A percentile compares a stretch with the other conserved stretches of the same genome.
Conservation (phyloP, 1,139 yeast genomes). For the Kodamaea sp. region DNA sequence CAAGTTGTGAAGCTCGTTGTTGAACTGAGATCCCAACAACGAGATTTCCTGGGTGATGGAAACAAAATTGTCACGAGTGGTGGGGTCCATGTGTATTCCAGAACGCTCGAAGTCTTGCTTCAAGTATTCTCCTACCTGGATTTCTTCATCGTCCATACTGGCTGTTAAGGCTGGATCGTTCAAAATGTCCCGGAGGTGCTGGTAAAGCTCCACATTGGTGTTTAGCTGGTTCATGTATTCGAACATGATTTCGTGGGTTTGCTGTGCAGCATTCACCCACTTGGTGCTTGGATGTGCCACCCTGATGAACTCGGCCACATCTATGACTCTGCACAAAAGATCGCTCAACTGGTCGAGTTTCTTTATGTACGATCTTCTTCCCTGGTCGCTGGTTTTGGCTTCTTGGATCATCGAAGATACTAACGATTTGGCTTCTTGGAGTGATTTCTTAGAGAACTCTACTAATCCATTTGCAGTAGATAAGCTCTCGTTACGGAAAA, state of each 20-base stretch:
- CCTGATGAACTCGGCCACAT: slow-evolving; percentile 88
- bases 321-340: slow-evolving; percentile 87
- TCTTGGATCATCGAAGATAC: slow-evolving; percentile 58
- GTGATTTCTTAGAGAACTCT: slow-evolving; percentile 64
- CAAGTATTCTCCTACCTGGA: slow-evolving; percentile 77
- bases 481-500: slow-evolving; percentile 72
- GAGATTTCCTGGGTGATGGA: slow-evolving; percentile 81
- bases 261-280: slow-evolving; percentile 81
- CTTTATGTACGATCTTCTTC: slow-evolving; percentile 55
- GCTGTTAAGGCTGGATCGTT: slow-evolving; percentile 37
- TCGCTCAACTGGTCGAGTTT: slow-evolving; percentile 86
- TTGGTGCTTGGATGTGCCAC: slow-evolving; percentile 78
- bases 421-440: slow-evolving; percentile 61
- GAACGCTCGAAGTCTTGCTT: slow-evolving; percentile 87
- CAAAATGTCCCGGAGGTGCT: slow-evolving; percentile 57
- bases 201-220: slow-evolving; percentile 76
- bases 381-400: slow-evolving; percentile 38
- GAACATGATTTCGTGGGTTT: slow-evolving; percentile 84
- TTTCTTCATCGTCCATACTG: slow-evolving; percentile 65
- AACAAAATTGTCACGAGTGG: slow-evolving; percentile 69
- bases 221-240: slow-evolving; percentile 93
- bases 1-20: slow-evolving; percentile 52
- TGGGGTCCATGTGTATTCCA: slow-evolving; percentile 80
- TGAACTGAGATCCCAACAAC: slow-evolving; percentile 77
- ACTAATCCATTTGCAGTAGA: slow-evolving; percentile 70